A percentile compares a stretch with the other conserved stretches of the same genome.
phyloP scores from a whole-genome alignment of 2,329 filamentous ascomycete genomes.

The Aureobasidium sp. region DNA sequence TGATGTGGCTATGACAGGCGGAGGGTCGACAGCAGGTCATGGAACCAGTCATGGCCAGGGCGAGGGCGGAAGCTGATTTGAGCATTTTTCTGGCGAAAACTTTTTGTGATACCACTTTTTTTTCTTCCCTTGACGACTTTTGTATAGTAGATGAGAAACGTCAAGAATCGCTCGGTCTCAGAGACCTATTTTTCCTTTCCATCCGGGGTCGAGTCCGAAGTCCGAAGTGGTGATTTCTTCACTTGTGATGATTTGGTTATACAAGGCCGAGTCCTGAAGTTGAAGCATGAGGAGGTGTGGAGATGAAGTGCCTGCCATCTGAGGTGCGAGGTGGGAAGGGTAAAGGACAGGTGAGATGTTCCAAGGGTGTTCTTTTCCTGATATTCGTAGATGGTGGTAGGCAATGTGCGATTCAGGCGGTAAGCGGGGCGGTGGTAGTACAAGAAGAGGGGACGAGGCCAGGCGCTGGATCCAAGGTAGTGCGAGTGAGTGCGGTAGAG shows the following conservation, averaged over 20 bases:
- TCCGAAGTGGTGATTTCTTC: not conserved
- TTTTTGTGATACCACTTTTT: conserved; percentile 11
- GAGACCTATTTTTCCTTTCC: conserved; percentile 11
- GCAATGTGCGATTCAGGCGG: not conserved
- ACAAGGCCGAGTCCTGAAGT: not conserved
- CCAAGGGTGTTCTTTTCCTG: not conserved
- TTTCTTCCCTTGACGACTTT: conserved; percentile 32
- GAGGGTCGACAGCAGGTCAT: conserved; percentile 13
- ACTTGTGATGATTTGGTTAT: not conserved
- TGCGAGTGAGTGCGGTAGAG: not conserved
- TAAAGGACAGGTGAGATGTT: too few species aligned
- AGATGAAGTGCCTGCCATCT: not conserved
- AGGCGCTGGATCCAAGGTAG: not conserved
- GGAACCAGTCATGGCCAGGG: conserved; percentile 4
- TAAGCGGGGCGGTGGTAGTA: not conserved
- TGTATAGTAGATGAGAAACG: conserved; percentile 82
- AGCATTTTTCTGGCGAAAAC: conserved; percentile 9
- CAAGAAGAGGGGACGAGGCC: not conserved
- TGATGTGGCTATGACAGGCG: conserved; percentile 14
- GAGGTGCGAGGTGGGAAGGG: too few species aligned
- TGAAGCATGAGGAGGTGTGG: not conserved
- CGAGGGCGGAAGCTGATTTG: conserved; percentile 2
- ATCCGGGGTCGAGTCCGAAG: not conserved
- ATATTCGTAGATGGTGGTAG: not conserved
- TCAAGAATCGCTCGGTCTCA: conserved; percentile 59